Evolutionary conservation across 345 rosid species (phyloP).

Genomic region (Eucalyptus globulus): DNA sequence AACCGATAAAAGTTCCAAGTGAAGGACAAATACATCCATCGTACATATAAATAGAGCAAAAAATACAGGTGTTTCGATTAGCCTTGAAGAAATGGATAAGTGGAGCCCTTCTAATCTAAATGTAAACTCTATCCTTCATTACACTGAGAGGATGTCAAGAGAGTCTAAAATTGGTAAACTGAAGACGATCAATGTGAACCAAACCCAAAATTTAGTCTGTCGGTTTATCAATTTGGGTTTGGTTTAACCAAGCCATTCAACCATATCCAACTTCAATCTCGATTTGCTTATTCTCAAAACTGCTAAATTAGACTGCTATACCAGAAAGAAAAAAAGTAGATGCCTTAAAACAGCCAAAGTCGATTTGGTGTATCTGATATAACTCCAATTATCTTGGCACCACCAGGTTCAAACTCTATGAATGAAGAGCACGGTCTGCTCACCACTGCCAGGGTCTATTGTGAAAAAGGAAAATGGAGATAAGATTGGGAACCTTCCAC

Average conservation of each 20-base stretch:
- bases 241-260: background rate
- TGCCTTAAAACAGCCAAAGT: background rate
- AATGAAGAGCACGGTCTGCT: background rate
- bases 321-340: background rate
- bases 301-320: background rate
- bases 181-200: background rate
- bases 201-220: background rate
- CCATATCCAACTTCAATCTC: background rate
- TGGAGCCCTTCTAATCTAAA: background rate
- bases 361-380: background rate
- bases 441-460: background rate
- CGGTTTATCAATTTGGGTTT: background rate
- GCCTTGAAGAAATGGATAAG: background rate
- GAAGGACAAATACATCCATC: background rate
- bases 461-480: background rate
- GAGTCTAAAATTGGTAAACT: background rate
- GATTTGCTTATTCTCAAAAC: background rate
- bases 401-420: background rate
- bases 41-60: background rate
- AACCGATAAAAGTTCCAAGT: background rate
- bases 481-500: background rate
- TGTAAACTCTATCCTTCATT: background rate
- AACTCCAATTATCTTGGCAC: background rate
- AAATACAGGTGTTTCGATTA: background rate
- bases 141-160: background rate